phyloP scores from a whole-genome alignment of 257 asterid species.

The Ophiorrhiza pumila region DNA sequence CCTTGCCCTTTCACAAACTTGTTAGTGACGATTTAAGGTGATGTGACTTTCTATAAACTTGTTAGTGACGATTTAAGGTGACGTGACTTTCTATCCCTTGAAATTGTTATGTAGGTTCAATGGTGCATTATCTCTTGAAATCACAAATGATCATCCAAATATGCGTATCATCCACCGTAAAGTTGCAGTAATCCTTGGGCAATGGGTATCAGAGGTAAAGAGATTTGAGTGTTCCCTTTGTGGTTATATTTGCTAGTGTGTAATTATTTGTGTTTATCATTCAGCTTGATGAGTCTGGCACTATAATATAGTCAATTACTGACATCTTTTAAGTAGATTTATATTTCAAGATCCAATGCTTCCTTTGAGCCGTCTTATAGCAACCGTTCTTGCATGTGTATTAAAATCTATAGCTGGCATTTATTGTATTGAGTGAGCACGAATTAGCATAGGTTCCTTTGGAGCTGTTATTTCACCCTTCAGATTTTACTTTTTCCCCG shows the following conservation, averaged over 20 bases:
- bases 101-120: conserved; percentile 67
- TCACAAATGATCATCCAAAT: conserved; percentile 76
- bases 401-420: background rate
- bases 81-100: conserved; percentile 6
- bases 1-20: background rate
- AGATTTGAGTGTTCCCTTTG: conserved; percentile 2
- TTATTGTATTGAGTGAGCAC: background rate
- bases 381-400: background rate
- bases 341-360: background rate
- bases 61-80: conserved; percentile 33
- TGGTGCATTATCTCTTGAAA: conserved; percentile 83
- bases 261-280: background rate
- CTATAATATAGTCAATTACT: background rate
- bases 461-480: background rate
- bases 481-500: no score
- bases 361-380: background rate
- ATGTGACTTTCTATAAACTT: conserved; percentile 18
- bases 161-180: conserved; percentile 91
- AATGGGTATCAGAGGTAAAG: conserved; percentile 98
- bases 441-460: background rate
- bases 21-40: background rate
- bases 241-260: background rate
- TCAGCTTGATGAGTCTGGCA: background rate
- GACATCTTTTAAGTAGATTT: background rate
- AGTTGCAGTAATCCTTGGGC: conserved; percentile 96